These are phyloP conservation scores for Hortiboletus campestris DNA, from an alignment of 768 basidiomycete genomes.

Conservation along the genomic window DNA sequence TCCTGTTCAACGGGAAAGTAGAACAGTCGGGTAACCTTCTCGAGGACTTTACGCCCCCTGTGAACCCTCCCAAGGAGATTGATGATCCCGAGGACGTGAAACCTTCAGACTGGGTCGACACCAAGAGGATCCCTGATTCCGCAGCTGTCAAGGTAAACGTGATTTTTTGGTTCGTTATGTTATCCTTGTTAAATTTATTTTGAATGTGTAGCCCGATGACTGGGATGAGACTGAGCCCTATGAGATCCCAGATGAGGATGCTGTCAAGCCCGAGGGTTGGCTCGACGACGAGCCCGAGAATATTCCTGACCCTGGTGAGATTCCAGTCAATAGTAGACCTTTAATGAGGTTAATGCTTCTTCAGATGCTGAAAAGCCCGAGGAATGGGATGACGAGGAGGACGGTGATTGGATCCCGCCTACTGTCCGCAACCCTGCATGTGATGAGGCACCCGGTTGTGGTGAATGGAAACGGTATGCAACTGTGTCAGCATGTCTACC, in stretches of 20 bases:
- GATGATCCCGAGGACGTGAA: conserved; percentile 91
- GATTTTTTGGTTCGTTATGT: background rate
- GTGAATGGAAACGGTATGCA: conserved; percentile 81
- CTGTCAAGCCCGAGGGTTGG: conserved; percentile 93
- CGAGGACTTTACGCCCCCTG: conserved; percentile 89
- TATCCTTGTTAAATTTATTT: background rate
- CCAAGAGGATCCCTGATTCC: conserved; percentile 80
- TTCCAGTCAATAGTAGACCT: background rate
- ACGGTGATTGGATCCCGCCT: conserved; percentile 97
- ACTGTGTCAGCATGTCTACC: background rate
- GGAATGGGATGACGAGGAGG: conserved; percentile 99
- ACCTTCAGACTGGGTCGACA: conserved; percentile 91
- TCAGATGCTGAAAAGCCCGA: conserved; percentile 90
- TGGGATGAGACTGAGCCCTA: conserved; percentile 98
- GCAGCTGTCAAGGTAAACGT: conserved; percentile 69
- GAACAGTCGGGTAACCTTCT: conserved; percentile 80
- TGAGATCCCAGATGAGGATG: conserved; percentile 85
- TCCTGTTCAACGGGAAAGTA: conserved; percentile 84
- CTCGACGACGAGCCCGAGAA: conserved; percentile 80
- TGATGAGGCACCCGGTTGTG: conserved; percentile 87
- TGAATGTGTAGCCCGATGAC: conserved; percentile 67
- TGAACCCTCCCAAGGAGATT: conserved; percentile 92
- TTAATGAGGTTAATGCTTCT: background rate
- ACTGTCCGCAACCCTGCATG: conserved; percentile 89
- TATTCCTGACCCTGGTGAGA: conserved; percentile 83